phyloP scores from a whole-genome alignment of 768 basidiomycete species.

The Suillus lakei region DNA sequence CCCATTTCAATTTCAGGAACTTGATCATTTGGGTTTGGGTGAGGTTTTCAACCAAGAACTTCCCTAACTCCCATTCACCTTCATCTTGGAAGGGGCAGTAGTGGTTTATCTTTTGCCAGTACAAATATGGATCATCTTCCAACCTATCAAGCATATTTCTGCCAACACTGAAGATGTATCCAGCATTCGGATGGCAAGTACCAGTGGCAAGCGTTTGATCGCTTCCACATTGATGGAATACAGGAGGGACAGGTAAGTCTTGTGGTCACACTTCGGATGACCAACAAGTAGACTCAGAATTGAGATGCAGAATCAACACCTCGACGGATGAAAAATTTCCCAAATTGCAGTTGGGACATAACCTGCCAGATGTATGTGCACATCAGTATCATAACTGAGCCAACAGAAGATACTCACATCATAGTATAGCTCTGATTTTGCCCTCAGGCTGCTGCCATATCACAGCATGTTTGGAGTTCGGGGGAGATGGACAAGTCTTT shows the following conservation, averaged over 20 bases:
- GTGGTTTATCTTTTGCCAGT: slow-evolving; percentile 19
- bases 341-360: background rate
- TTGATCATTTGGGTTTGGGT: slow-evolving; percentile 24
- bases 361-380: background rate
- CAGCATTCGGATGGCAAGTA: slow-evolving; percentile 12
- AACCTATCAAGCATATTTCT: slow-evolving; percentile 31
- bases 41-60: slow-evolving; percentile 29
- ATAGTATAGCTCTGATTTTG: too few relatives aligned
- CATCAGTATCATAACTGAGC: background rate
- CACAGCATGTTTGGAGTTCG: too few relatives aligned
- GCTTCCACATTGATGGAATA: background rate
- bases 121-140: slow-evolving; percentile 24
- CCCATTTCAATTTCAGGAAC: slow-evolving; percentile 33
- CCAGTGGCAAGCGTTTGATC: background rate
- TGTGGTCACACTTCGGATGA: background rate
- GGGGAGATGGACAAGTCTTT: too few relatives aligned
- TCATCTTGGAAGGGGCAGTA: slow-evolving; percentile 39
- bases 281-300: background rate
- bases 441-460: too few relatives aligned
- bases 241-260: background rate
- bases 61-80: slow-evolving; percentile 39
- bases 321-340: background rate
- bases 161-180: slow-evolving; percentile 18
- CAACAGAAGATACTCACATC: background rate
- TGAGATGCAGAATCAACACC: background rate